Base-by-base conservation (phyloP, 1,139 yeast genomes). In the Suhomyces wounanorum region DNA sequence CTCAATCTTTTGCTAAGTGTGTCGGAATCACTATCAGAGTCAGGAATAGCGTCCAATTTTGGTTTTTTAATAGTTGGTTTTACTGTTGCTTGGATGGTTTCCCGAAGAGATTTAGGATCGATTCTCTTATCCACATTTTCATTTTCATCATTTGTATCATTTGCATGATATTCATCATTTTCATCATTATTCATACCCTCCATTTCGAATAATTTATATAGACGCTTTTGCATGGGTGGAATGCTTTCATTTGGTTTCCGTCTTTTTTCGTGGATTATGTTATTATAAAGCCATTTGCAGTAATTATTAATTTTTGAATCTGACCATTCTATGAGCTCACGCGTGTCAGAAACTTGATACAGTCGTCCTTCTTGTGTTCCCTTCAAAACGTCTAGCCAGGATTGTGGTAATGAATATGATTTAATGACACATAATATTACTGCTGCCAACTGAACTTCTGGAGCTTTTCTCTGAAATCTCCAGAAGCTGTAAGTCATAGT, bases 241-340 rank as follows among this genome's bases (percentile, higher is more conserved):
- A 65, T 47, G n/a, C 43, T 58, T 30, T 62, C 64, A 30, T 43
- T 49, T 8, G 26, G 31, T 23, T n/a, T 50, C 37, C 61, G 58
- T 44, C 55, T 52, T 21, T 60, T 58, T 47, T 62, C 62, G 1
- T 70, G 71, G 1, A 77, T 58, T 23, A 75, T 53, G 38, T 68
- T 64, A 6, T 67, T 67, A 50, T 69, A 66, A 31, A 79, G 66
- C 73, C 79, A 77, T 30, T 73, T 67, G 43, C 78, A 67, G 58
- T 78, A 81, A 23, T 65, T 59, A 14, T 67, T 66, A 8, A 73
- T 67, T 50, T 78, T 70, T 1, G 61, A 60, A 35, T 72, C 73
- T 13, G 72, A 65, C 80, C 83, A 78, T 14, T 63, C 58, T 3
- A 71, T 52, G 17, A 81, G 52, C 14, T 69, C 70, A 8, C 50